Base-by-base conservation (phyloP, 192 early-diverging fungal species). In the Backusella mclennaniae region DNA sequence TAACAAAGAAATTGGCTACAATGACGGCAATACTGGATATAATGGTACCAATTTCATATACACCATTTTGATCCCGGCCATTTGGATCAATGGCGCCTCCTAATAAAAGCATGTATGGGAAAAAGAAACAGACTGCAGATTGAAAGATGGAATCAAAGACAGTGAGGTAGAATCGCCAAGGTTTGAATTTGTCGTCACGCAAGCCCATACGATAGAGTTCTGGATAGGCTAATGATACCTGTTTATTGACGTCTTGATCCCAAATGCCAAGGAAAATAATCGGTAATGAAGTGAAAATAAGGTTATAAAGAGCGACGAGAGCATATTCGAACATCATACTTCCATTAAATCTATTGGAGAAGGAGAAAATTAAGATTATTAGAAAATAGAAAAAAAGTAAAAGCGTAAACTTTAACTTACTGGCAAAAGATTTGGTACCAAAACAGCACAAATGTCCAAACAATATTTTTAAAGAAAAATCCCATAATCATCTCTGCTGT, bases 401-500 rank as follows among this genome's bases (percentile, higher is more conserved):
- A 0, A 44, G 42, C 12, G 21, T 12, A 67, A 17, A 69, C 1
- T 38, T 19, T 66, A 42, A 76, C 83, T 78, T 87, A 87, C 88
- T 93, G 93, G 73, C 92, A 94, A 75, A 87, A 95, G 75, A 97
- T 86, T 82, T 98, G 97, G 82, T 88, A 98, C 94, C 94, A 96
- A 79, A 97, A 96, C 73, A 96, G 88, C 29, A 91, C 90, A 73
- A 96, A 80, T 0, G 93, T 96, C 88, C 93, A 97, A 17, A 97
- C 92, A 69, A 99, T 86, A 83, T 96, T 97, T 84, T 99, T 99
- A 87, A 95, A 97, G 74, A 99, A 99, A 78, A 97, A 97, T 74
- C 91, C 94, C 74, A 96, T 85, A 68, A 95, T 92, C 91, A 96
- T 94, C 66, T 94, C 89, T 8, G 94, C 88, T 39, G 92, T 94